These are phyloP conservation scores for Petunia secreta DNA, from an alignment of 257 asterid species.

Conservation along the genomic window DNA sequence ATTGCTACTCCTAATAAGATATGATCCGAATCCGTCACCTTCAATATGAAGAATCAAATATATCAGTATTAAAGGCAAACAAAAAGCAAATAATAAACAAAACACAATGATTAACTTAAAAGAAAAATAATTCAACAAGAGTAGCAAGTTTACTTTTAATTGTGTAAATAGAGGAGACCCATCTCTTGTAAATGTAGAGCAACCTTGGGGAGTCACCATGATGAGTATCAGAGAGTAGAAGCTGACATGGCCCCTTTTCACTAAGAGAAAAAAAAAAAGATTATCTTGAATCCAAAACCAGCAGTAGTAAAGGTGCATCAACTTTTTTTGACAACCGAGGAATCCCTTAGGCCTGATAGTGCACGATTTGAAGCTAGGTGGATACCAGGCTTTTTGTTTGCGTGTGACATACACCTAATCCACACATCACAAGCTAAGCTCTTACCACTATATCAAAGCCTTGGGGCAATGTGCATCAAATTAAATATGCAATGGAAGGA, in stretches of 20 bases:
- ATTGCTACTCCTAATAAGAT: slow-evolving; percentile 50
- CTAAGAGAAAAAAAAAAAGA: slow-evolving; percentile 41
- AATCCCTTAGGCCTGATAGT: no score
- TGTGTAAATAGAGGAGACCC: slow-evolving; percentile 80
- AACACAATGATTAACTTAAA: background rate
- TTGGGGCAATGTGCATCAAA: background rate
- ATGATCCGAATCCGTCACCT: slow-evolving; percentile 68
- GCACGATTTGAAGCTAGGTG: no score
- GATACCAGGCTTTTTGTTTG: no score
- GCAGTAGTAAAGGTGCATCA: slow-evolving; percentile 20
- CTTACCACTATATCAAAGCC: no score
- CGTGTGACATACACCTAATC: no score
- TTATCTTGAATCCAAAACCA: background rate
- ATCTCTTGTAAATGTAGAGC: slow-evolving; percentile 85
- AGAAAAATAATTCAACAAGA: background rate
- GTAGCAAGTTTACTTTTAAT: slow-evolving; percentile 49
- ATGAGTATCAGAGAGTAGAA: slow-evolving; percentile 79
- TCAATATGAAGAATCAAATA: slow-evolving; percentile 23
- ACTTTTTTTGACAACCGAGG: background rate
- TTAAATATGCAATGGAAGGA: background rate
- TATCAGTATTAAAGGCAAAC: background rate
- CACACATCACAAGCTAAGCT: no score
- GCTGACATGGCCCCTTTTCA: slow-evolving; percentile 52
- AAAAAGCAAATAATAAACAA: background rate
- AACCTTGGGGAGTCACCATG: slow-evolving; percentile 75